A percentile compares a stretch with the other conserved stretches of the same genome.
These are phyloP conservation scores for Malus hybrid DNA, from an alignment of 331 rosid genomes.

Conservation along the genomic window DNA sequence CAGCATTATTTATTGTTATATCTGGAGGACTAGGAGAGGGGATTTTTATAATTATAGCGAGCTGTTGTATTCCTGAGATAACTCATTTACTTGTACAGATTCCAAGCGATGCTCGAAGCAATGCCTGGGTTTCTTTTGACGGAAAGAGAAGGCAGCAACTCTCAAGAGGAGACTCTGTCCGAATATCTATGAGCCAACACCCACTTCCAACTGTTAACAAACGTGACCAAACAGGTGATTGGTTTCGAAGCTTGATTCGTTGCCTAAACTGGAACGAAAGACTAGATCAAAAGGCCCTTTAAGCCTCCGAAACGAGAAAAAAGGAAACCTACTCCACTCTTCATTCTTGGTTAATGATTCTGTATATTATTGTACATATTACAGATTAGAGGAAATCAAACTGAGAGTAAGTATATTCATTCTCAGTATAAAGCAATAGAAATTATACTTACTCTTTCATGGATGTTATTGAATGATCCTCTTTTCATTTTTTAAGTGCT, in stretches of 20 bases:
- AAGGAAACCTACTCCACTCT: neutral
- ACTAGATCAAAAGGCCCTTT: slow-evolving; percentile 92
- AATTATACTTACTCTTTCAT: neutral
- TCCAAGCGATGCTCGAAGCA: slow-evolving; percentile 92
- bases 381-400: slow-evolving; percentile 12
- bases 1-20: no score
- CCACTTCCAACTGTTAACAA: slow-evolving; percentile 98
- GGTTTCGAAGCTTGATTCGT: slow-evolving; percentile 98
- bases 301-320: slow-evolving; percentile 18
- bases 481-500: neutral
- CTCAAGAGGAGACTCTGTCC: slow-evolving; percentile 88
- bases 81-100: slow-evolving; percentile 44
- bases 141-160: slow-evolving; percentile 99
- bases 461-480: slow-evolving; percentile 3
- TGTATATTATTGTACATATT: slow-evolving; percentile 40
- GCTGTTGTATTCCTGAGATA: neutral
- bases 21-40: neutral
- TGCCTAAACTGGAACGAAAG: slow-evolving; percentile 99
- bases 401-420: slow-evolving; percentile 12
- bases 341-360: slow-evolving; percentile 6
- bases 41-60: neutral
- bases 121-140: slow-evolving; percentile 97
- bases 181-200: slow-evolving; percentile 82
- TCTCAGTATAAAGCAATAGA: slow-evolving; percentile 19
- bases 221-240: slow-evolving; percentile 96